Base-by-base conservation (phyloP, 2,329 filamentous ascomycete species). In the Chrysoporthe cubensis region DNA sequence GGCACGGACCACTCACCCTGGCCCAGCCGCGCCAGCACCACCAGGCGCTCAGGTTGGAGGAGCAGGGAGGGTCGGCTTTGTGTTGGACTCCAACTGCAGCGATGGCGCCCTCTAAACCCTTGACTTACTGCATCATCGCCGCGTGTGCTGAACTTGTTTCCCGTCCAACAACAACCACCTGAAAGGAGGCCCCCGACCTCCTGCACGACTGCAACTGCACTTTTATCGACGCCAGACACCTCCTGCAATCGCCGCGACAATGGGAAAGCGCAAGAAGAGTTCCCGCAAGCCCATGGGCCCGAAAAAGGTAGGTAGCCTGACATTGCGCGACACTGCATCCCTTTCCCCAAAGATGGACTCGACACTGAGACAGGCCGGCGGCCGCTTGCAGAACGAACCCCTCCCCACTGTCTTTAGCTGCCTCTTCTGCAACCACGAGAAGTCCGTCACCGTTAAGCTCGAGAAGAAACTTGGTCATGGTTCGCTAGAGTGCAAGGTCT, bases 401-500 rank as follows among this genome's bases (percentile, higher is more conserved):
- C 85, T 96, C 21, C 86, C 91, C 3, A 94, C 92, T 2, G 88
- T 88, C n/a, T 99, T 99, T 80, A 93, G 94, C 67, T 99, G 96
- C 78, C 89, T 99, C 58, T 99, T 99, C 82, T 99, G 96, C 85
- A 98, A 97, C 79, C 94, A 98, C 81, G 96, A 98, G 78, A 96
- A 93, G 72, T 93, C 94, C 0, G 92, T 99, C 64, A 87, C 88
- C 40, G 92, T 97, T 73, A 96, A 96, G 80, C 86, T 99, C 62
- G 94, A 99, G 78, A 97, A 97, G 85, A 98, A 98, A 78, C 84
- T 89, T 40, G 93, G 93, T 63, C 87, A 97, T 48, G 96, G 95
- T 59, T 88, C 91, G 70, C 84, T 99, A 37, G 88, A 90, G 69
- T 99, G 96, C 83, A 97, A 95, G 78, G 88, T 97, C 64, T 99